Percentiles rank a stretch among this genome's conserved stretches.
Evolutionary conservation across 2,329 filamentous ascomycete species (phyloP).

Genomic region (Penicillium hesseltinei): DNA sequence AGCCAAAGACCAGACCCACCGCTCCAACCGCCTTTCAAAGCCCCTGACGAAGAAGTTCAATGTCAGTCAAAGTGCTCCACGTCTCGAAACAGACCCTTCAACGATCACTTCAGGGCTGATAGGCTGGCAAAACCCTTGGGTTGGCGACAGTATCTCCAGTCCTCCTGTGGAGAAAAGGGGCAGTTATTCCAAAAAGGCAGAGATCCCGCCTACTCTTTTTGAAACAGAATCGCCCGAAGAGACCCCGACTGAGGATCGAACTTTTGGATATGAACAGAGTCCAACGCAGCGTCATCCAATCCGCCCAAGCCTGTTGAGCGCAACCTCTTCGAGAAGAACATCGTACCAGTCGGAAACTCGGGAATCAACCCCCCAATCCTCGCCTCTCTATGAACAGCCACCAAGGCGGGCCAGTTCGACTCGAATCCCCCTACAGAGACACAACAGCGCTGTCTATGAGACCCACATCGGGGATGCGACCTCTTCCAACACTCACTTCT

Average conservation of each 20-base stretch:
- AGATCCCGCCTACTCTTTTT: conserved; percentile 20
- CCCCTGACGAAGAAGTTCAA: conserved; percentile 30
- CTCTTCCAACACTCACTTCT: conserved; percentile 35
- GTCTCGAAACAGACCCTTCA: conserved; percentile 6
- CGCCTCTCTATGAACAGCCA: conserved; percentile 18
- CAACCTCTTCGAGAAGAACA: conserved; percentile 18
- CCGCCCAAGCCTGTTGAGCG: conserved; percentile 15
- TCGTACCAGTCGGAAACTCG: conserved; percentile 25
- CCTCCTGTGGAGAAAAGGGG: conserved; percentile 8
- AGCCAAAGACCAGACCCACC: conserved; percentile 33
- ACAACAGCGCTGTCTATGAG: conserved; percentile 26
- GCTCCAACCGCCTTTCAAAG: conserved; percentile 39
- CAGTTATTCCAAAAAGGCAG: conserved; percentile 10
- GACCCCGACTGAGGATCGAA: not conserved
- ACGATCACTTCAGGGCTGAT: conserved; percentile 18
- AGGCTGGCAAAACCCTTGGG: conserved; percentile 39
- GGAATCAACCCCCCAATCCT: conserved; percentile 13
- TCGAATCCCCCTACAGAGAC: conserved; percentile 26
- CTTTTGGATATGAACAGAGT: not conserved
- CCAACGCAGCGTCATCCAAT: conserved; percentile 1
- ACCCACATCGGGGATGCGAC: conserved; percentile 20
- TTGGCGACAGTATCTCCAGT: conserved; percentile 24
- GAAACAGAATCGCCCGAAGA: conserved; percentile 13
- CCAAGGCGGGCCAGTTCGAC: conserved; percentile 33
- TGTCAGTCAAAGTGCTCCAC: conserved; percentile 15